Percentiles rank a stretch among this genome's conserved stretches.
These are phyloP conservation scores for Calocybe indica DNA, from an alignment of 768 basidiomycete species.

Conservation along the genomic window DNA sequence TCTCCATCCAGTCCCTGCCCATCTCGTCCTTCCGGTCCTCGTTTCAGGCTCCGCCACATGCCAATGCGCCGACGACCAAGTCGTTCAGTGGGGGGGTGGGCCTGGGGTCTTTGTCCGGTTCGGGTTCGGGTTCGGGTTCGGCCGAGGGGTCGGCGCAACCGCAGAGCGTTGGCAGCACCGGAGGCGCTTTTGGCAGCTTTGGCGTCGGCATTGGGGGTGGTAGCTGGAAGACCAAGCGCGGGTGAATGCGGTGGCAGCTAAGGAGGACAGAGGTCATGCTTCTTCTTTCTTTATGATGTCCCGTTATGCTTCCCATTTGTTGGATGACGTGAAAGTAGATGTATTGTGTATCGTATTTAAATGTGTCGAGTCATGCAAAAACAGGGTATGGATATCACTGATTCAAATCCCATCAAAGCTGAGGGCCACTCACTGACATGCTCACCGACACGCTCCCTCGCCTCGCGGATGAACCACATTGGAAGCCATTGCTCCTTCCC, in stretches of 20 bases:
- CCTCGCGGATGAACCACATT: background rate
- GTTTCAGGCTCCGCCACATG: conserved; percentile 37
- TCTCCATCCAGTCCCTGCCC: conserved; percentile 71
- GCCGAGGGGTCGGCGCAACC: background rate
- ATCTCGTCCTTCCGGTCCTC: conserved; percentile 59
- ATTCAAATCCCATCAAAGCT: conserved; percentile 1
- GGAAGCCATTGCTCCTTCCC: background rate
- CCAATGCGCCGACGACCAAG: conserved; percentile 12
- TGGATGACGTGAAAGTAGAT: no score
- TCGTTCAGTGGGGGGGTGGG: conserved; percentile 6
- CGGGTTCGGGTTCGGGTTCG: conserved; percentile 9
- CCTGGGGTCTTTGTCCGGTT: conserved; percentile 6
- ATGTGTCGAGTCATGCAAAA: no score
- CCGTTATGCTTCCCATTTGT: no score
- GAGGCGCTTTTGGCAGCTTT: conserved; percentile 26
- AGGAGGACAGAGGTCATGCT: no score
- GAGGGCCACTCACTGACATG: background rate
- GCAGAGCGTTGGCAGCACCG: background rate
- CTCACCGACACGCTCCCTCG: background rate
- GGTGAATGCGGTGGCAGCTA: no score
- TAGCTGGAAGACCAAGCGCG: no score
- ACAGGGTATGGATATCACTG: no score
- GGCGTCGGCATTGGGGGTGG: conserved; percentile 10
- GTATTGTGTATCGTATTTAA: no score
- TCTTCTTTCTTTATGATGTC: no score